phyloP scores from a whole-genome alignment of 192 early-diverging fungal species.

The Dissophora ornata region DNA sequence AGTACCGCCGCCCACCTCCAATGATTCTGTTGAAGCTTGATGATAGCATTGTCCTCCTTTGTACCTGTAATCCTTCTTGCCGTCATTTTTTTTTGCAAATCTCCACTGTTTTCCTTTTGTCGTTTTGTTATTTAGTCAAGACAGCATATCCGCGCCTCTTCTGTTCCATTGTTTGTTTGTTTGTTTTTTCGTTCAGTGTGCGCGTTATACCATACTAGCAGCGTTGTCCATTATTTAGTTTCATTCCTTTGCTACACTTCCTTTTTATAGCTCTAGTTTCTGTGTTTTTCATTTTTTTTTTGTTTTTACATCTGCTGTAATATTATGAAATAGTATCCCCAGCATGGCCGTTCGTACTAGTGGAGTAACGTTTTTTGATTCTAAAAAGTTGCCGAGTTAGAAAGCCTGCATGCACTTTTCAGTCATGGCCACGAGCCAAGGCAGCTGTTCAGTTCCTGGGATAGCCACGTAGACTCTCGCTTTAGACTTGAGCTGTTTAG shows the following conservation, averaged over 20 bases:
- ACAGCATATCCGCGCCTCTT: not conserved
- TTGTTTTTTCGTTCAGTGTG: not conserved
- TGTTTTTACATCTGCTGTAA: too few relatives aligned
- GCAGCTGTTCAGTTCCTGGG: too few relatives aligned
- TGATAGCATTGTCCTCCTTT: conserved; percentile 1
- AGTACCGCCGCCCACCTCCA: conserved; percentile 11
- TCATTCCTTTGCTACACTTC: conserved; percentile 2
- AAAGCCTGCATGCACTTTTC: too few relatives aligned
- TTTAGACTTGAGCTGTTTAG: too few relatives aligned
- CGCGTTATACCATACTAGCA: conserved; percentile 1
- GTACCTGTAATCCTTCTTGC: not conserved
- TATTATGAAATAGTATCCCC: too few relatives aligned
- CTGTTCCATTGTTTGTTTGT: not conserved
- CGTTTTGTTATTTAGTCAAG: not conserved
- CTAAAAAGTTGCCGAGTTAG: too few relatives aligned
- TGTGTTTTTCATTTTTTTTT: not conserved
- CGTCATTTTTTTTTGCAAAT: not conserved
- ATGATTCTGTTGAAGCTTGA: too few relatives aligned
- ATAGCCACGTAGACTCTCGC: too few relatives aligned
- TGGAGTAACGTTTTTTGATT: too few relatives aligned
- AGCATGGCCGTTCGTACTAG: too few relatives aligned
- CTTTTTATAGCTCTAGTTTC: not conserved
- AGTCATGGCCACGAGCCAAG: too few relatives aligned
- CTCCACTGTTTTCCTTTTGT: not conserved
- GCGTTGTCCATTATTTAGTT: not conserved